phyloP scores from a whole-genome alignment of 148 eudicot genomes.

The Rhododendron vialii region DNA sequence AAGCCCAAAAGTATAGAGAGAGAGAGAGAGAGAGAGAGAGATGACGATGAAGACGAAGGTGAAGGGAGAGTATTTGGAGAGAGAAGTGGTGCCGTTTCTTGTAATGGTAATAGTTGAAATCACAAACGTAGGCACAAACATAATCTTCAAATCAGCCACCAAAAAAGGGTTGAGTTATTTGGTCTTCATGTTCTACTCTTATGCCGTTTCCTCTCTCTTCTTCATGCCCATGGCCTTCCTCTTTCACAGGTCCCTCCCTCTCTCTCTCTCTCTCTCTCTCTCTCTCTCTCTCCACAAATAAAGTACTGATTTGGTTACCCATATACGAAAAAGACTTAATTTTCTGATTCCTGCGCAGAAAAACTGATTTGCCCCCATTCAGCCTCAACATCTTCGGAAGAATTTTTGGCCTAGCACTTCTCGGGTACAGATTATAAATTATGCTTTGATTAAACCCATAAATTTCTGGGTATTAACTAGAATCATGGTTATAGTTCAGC shows the following conservation, averaged over 20 bases:
- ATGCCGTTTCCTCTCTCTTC: slow-evolving; percentile 29
- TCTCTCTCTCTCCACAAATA: too few relatives aligned
- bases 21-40: background rate
- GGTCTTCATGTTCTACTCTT: slow-evolving; percentile 33
- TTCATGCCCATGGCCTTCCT: slow-evolving; percentile 28
- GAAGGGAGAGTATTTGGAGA: slow-evolving; percentile 18
- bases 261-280: background rate
- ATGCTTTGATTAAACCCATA: background rate
- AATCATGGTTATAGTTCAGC: background rate
- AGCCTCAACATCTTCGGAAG: background rate
- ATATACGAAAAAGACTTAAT: too few relatives aligned
- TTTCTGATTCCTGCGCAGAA: too few relatives aligned
- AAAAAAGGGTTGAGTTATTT: too few relatives aligned
- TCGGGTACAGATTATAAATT: background rate
- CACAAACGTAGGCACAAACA: too few relatives aligned
- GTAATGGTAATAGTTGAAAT: slow-evolving; percentile 17
- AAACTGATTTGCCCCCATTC: background rate
- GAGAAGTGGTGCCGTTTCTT: slow-evolving; percentile 36
- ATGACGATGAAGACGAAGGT: background rate
- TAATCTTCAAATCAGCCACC: too few relatives aligned
- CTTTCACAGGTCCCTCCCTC: background rate
- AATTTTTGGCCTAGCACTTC: background rate
- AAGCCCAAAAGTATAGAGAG: background rate
- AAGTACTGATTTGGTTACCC: too few relatives aligned
- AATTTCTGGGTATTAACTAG: background rate